Base-by-base conservation (phyloP, 495 filamentous ascomycete genomes). In the Cudoniella acicularis region DNA sequence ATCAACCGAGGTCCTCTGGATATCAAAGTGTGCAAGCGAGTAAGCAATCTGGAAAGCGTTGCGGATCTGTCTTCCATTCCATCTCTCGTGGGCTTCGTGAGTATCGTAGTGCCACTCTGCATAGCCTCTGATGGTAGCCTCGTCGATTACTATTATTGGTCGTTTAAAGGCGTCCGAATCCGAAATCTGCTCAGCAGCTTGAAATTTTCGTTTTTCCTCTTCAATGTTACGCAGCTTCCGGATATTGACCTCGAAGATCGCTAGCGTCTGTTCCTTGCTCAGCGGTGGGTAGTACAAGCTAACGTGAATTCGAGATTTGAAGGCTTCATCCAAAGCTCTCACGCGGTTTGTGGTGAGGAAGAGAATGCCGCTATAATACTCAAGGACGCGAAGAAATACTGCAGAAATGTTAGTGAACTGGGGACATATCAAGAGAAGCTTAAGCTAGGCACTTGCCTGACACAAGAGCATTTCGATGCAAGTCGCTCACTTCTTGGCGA, bases 381-480 rank as follows among this genome's bases (percentile, higher is more conserved):
- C 72, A 0, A 73, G 64, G 0, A 62, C 52, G 6, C 69, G 66
- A 1, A 73, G 56, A 36, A 73, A 72, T 26, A 75, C 55, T 47
- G 22, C 13, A 23, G 13, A 8, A 41, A 23, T 47, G 11, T 41
- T 43, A 41, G 24, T 56, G 4, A 54, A 55, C 18, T 59, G 21
- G 13, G 25, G 22, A 20, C 6, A n/a, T 21, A 8, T 17, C 18
- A 8, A 48, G 18, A 13, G 45, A 47, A 9, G 21, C 36, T 20
- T 21, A 0, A 87, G 70, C 73, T 87, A 86, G 65, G n/a, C n/a
- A n/a, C n/a, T n/a, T n/a, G n/a, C 91, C 83, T 59, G 83, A 86
- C 20, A 92, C 88, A 0, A 92, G 76, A 1, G 85, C 86, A 64
- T 92, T 92, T 54, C 87, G 79, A 11, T 16, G 42, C 26, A 83